Conservation (phyloP, 2,329 filamentous ascomycete genomes). For the Epichloe coenophiala region DNA sequence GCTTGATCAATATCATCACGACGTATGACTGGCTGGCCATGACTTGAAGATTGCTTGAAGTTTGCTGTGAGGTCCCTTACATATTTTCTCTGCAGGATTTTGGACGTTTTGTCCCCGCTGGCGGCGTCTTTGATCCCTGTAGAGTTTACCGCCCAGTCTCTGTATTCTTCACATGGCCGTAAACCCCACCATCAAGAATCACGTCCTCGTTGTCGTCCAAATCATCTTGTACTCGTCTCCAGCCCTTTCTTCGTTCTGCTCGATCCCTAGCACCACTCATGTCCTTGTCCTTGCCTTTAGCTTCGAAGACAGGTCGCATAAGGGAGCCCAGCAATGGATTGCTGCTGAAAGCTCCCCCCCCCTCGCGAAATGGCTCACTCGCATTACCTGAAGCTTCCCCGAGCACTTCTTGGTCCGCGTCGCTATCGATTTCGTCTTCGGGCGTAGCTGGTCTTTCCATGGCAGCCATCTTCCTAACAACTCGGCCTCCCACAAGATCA, state of each 20-base stretch:
- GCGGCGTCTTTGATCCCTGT: slow-evolving; percentile 5
- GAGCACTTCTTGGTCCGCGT: slow-evolving; percentile 17
- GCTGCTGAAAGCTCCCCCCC: slow-evolving; percentile 49
- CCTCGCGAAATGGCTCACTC: slow-evolving; percentile 11
- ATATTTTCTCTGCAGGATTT: no score
- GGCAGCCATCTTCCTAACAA: slow-evolving; percentile 59
- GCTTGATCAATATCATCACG: no score
- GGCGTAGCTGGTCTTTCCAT: slow-evolving; percentile 45
- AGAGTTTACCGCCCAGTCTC: slow-evolving; percentile 19
- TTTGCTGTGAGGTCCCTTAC: no score
- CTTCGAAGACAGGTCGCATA: slow-evolving; percentile 48
- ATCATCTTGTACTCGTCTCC: slow-evolving; percentile 50
- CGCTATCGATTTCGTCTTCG: slow-evolving; percentile 25
- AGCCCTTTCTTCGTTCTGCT: slow-evolving; percentile 30
- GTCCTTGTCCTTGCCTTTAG: slow-evolving; percentile 35
- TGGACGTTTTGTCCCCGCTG: no score
- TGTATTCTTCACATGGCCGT: slow-evolving; percentile 21
- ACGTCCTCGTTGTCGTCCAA: slow-evolving; percentile 43
- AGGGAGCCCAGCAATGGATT: slow-evolving; percentile 55
- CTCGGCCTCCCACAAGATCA: slow-evolving; percentile 63
- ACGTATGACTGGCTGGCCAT: no score
- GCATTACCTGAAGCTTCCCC: slow-evolving; percentile 23
- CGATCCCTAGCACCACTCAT: slow-evolving; percentile 24
- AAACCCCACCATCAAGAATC: slow-evolving; percentile 43
- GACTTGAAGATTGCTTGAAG: no score